Base-by-base conservation (phyloP, 768 basidiomycete species). In the Rhizopogon vinicolor region DNA sequence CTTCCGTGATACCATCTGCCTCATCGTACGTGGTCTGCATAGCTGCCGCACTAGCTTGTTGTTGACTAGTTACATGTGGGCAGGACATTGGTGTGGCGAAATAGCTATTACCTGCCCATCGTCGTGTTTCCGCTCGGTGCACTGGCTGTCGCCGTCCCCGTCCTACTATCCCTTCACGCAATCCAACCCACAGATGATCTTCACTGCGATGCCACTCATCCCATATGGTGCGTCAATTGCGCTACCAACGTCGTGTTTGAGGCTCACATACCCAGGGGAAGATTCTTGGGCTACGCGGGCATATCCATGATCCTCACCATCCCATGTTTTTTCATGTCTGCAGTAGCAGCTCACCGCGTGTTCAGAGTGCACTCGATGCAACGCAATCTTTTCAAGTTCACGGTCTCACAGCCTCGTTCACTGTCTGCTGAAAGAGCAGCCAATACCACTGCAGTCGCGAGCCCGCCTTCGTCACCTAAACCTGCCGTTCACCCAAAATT, bases 201-300 rank as follows among this genome's bases (percentile, higher is more conserved):
- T 55, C 75, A 78, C 60, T 88, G 87, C 60, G 86, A 87, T 61
- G 75, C 77, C 33, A 78, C 71, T n/a, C 57, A 74, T 59, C 84
- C 84, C 2, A 65, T 78, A 52, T 87, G 86, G 86, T 87, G 61
- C 44, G 78, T 62, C 2, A 14, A 5, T 28, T 41, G 18, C 44
- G 31, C 44, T 25, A 31, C 29, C 41, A 2, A 45, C 28, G 6
- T 61, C 31, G 46, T 43, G 45, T 8, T 25, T 50, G 41, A 31
- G n/a, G 52, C 53, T 28, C 42, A 57, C 28, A 44, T 46, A 53
- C 44, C 2, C 52, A 87, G 86, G 86, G 75, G 81, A 31, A 81
- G 86, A 44, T 76, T 87, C 53, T 60, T 85, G n/a, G 79, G 81
- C 40, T 87, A 86, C 60, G 79, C 84, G 12, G 86, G 84, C 7